A percentile compares a stretch with the other conserved stretches of the same genome.
phyloP scores from a whole-genome alignment of 306 rosid species.

The Potentilla sterilis region DNA sequence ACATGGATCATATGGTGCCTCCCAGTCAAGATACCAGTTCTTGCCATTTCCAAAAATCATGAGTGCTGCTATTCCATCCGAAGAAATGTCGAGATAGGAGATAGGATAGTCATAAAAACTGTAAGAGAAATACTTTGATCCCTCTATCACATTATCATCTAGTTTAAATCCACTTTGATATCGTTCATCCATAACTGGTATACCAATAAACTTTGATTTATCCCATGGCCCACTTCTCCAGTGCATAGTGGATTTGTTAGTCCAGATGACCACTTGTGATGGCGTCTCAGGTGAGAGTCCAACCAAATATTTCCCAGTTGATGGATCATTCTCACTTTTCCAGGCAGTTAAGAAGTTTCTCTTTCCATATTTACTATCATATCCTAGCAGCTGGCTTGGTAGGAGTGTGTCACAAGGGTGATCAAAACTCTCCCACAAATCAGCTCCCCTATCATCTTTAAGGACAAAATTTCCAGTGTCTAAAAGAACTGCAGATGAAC shows the following conservation, averaged over 20 bases:
- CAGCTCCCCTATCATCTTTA: background rate
- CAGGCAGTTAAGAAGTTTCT: background rate
- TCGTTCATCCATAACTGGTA: background rate
- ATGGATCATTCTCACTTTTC: background rate
- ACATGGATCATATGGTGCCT: background rate
- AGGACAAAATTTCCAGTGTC: background rate
- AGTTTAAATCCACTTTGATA: too few relatives aligned
- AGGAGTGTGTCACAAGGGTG: background rate
- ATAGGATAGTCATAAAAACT: background rate
- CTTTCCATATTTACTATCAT: background rate
- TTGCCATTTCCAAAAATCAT: background rate
- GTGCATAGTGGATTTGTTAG: background rate
- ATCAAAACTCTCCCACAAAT: background rate
- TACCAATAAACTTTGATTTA: background rate
- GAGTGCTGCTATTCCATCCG: conserved; percentile 19
- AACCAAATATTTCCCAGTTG: background rate
- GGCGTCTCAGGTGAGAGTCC: background rate
- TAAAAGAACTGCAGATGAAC: background rate
- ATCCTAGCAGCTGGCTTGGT: background rate
- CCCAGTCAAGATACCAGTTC: background rate
- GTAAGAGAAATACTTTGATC: background rate
- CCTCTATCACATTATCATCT: background rate
- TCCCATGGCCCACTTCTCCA: background rate
- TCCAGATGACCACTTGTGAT: background rate
- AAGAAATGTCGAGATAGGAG: conserved; percentile 7